Evolutionary conservation across 768 basidiomycete species (phyloP), one percentile per base, ranked within the genome.

Genomic region (Tephrocybe sp.): DNA sequence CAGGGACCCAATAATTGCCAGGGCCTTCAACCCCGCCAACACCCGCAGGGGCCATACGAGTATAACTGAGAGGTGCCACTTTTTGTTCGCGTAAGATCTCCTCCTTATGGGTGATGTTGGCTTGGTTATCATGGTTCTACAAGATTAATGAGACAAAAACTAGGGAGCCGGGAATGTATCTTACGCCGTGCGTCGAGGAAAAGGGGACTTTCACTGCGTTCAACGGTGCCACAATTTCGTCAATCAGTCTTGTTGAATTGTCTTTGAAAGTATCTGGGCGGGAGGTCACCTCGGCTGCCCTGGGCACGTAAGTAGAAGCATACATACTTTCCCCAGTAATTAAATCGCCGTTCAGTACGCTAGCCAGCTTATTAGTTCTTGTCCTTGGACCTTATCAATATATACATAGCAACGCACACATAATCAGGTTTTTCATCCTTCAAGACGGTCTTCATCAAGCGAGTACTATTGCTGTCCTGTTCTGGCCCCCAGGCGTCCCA

Each of bases 1-100:
- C 80, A 3, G 88, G 87, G 28, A 90, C 84, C 88, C 87, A 89
- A 57, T 88, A 89, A 53, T 83, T 88, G 25, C 82, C 85, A 1
- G 81, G 79, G 7, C 87, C 86, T 22, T 75, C 77, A 21, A 63
- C 59, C 0, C 86, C 86, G 7, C 87, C 85, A n/a, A 87, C 71
- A 9, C 83, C 80, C 11, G 70, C 60, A 1, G 84, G 84, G 3
- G 82, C 75, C 49, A 67, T 55, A 5, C 85, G 79, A 0, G 86
- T 88, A 59, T 88, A 88, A 55, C 81, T 84, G 34, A 78, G 63
- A 5, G 74, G 75, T 1, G 84, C 80, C 27, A 82, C 74, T 31
- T 65, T 59, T 38, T 75, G 75, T 57, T 89, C 86, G 5, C 83
- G 79, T n/a, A 64, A 55, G 38, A 89, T 86, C 50, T 89, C 88